These are phyloP conservation scores for Lichenothelia convexa DNA, from an alignment of 495 filamentous ascomycete genomes.

Conservation along the genomic window DNA sequence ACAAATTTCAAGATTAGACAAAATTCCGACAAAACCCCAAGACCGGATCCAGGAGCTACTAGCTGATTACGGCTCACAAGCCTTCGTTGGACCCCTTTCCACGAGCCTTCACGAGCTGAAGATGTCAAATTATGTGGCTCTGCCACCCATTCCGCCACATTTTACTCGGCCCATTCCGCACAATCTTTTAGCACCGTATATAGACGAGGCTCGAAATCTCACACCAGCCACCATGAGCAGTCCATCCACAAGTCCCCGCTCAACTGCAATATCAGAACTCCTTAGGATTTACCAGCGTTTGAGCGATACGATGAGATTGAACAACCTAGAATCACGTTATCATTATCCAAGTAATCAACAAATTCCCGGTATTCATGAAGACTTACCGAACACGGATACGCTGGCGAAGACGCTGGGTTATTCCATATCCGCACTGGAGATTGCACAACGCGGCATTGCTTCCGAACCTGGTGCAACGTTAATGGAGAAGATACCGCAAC, in stretches of 20 bases:
- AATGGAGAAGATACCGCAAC: conserved; percentile 66
- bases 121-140: background rate
- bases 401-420: conserved; percentile 60
- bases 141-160: background rate
- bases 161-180: background rate
- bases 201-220: background rate
- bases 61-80: conserved; percentile 38
- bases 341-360: conserved; percentile 23
- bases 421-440: conserved; percentile 82
- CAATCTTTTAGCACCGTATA: background rate
- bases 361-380: conserved; percentile 18
- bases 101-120: background rate
- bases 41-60: conserved; percentile 32
- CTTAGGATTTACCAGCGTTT: conserved; percentile 62
- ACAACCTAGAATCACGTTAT: conserved; percentile 40
- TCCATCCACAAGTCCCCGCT: background rate
- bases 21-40: background rate
- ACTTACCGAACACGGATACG: conserved; percentile 45
- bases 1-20: conserved; percentile 18
- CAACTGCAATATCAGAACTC: conserved; percentile 43
- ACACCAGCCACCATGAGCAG: background rate
- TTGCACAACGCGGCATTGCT: conserved; percentile 73
- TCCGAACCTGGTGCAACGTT: conserved; percentile 57
- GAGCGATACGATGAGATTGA: conserved; percentile 55
- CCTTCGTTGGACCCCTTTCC: conserved; percentile 41